Percentiles rank a stretch among this genome's conserved stretches.
Conservation (phyloP, 129 eudicot species). For the Erigeron canadensis region DNA sequence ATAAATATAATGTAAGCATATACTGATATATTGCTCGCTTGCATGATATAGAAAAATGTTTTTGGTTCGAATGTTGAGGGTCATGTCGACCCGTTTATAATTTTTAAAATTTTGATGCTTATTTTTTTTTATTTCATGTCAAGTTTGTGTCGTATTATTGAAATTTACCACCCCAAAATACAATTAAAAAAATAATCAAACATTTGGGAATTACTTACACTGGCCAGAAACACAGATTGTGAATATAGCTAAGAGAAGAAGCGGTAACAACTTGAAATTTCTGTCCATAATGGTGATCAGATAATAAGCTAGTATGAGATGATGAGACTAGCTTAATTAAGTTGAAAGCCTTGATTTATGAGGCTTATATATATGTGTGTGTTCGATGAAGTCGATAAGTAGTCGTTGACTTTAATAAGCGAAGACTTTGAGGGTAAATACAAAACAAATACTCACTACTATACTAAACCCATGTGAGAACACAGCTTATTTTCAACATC, state of each 20-base stretch:
- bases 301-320: background rate
- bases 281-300: slow-evolving; percentile 24
- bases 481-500: background rate
- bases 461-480: slow-evolving; percentile 4
- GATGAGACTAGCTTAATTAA: too few relatives aligned
- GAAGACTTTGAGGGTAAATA: slow-evolving; percentile 19
- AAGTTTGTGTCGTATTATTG: background rate
- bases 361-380: slow-evolving; percentile 9
- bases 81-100: background rate
- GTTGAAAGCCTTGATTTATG: slow-evolving; percentile 23
- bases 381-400: background rate
- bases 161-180: background rate
- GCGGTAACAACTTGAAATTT: slow-evolving; percentile 12
- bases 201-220: slow-evolving; percentile 19
- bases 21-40: too few relatives aligned
- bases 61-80: background rate
- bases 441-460: background rate
- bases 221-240: slow-evolving; percentile 33
- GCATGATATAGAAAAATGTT: background rate
- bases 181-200: background rate
- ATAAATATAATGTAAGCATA: background rate
- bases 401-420: slow-evolving; percentile 22
- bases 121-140: too few relatives aligned
- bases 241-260: slow-evolving; percentile 27
- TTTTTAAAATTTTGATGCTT: background rate